Evolutionary conservation across 352 stramenopile genomes (phyloP), one percentile per base, ranked within the genome.

Genomic region (Phytopythium delawarense): DNA sequence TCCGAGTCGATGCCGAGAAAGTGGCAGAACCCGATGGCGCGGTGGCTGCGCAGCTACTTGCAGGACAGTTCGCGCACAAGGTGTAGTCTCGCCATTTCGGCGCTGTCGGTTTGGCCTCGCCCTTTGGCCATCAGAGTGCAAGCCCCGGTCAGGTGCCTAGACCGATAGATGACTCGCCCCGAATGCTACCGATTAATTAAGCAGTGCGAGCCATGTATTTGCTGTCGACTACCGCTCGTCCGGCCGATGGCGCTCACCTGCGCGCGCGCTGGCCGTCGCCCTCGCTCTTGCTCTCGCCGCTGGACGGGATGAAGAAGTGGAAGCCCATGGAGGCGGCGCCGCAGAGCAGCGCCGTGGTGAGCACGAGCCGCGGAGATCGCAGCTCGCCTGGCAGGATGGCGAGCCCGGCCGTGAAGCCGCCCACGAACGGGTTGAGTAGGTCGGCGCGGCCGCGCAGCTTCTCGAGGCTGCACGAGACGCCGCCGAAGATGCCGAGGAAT

Each of bases 401-500:
- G 40, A 92, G 59, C 0, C 76, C 86, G 5, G 82, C 81, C 9
- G 73, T 70, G 59, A 89, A 91, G 1, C 83, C 83, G 21, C 86
- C 83, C 8, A 74, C 42, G 59, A 94, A 92, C 40, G 80, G 76
- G 54, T 94, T 94, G 2, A 89, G 48, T 8, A 81, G 32, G 62
- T 94, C 86, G 46, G 67, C 74, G 46, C 67, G 70, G 34, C 78
- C 75, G n/a, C 83, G 78, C 12, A 79, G 2, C 44, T 75, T 79
- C 69, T 92, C 81, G 55, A 91, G 57, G 49, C 66, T 75, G 70
- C 86, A 94, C 52, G 80, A 89, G 32, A 92, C 66, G 13, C 80
- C 81, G 12, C 76, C 78, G 63, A 89, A 94, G 44, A 91, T 78
- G 25, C 80, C 81, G 54, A 94, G 66, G 55, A 94, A 94, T 39